phyloP scores from a whole-genome alignment of 2,329 filamentous ascomycete species.

The Neofusicoccum kwambonambiense region DNA sequence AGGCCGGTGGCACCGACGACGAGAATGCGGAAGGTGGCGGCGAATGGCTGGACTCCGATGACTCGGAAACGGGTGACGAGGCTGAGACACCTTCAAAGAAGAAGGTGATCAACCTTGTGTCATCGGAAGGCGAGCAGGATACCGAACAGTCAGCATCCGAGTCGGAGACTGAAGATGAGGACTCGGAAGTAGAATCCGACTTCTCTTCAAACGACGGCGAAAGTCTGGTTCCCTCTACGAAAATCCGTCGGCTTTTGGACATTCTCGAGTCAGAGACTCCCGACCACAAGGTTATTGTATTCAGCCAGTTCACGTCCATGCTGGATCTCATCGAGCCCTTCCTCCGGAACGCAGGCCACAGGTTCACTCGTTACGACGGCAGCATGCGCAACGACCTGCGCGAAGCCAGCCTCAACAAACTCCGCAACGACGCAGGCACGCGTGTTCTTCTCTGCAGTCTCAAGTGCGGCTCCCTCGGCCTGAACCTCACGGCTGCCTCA shows the following conservation, averaged over 20 bases:
- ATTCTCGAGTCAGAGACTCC: conserved; percentile 76
- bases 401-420: conserved; percentile 75
- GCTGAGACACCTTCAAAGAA: conserved; percentile 33
- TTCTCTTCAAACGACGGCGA: conserved; percentile 39
- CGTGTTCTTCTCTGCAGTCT: conserved; percentile 88
- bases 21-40: conserved; percentile 86
- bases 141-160: conserved; percentile 24
- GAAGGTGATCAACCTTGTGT: conserved; percentile 56
- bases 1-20: conserved; percentile 80
- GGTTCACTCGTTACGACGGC: conserved; percentile 88
- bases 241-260: conserved; percentile 80
- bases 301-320: conserved; percentile 98
- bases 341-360: conserved; percentile 69
- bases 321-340: conserved; percentile 94
- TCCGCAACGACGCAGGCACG: conserved; percentile 72
- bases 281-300: conserved; percentile 95
- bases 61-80: conserved; percentile 58
- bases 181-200: conserved; percentile 39
- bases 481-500: conserved; percentile 92
- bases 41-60: conserved; percentile 71
- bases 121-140: conserved; percentile 39
- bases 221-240: conserved; percentile 70
- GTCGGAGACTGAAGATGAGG: conserved; percentile 37
- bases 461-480: conserved; percentile 86
- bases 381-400: conserved; percentile 91